Evolutionary conservation across 2,329 filamentous ascomycete species (phyloP).

Genomic region (Fusarium decemcellulare): DNA sequence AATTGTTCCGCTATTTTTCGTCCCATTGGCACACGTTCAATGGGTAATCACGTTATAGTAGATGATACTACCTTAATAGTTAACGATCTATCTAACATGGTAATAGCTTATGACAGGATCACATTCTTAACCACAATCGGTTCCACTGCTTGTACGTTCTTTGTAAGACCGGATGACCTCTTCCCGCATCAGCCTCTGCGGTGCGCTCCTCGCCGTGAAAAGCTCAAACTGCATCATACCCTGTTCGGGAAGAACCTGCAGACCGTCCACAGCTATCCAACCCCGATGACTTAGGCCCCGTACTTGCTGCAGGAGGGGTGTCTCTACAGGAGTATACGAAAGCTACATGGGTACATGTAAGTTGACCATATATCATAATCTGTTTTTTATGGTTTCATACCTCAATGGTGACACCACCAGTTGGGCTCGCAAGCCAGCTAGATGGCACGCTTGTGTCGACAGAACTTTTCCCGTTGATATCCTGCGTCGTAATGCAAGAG

Average conservation of each 20-base stretch:
- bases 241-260: constrained; percentile 73
- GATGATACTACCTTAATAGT: too few species aligned
- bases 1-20: too few species aligned
- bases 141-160: too few species aligned
- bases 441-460: constrained; percentile 65
- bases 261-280: constrained; percentile 72
- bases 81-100: too few species aligned
- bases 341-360: background rate
- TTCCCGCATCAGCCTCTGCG: constrained; percentile 64
- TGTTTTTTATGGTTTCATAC: constrained; percentile 41
- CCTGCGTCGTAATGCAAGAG: constrained; percentile 22
- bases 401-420: constrained; percentile 68
- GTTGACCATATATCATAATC: too few species aligned
- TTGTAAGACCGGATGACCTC: constrained; percentile 13
- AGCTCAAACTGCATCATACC: constrained; percentile 74
- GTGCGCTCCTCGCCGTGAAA: constrained; percentile 72
- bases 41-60: too few species aligned
- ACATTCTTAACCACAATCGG: too few species aligned
- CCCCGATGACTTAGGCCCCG: constrained; percentile 60
- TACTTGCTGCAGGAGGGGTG: constrained; percentile 68
- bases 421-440: constrained; percentile 70
- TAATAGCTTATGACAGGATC: too few species aligned
- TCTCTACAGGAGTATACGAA: constrained; percentile 21
- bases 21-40: too few species aligned
- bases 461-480: constrained; percentile 13